A percentile compares a stretch with the other conserved stretches of the same genome.
Evolutionary conservation across 2,329 filamentous ascomycete species (phyloP).

Genomic region (Penicillium sp.): DNA sequence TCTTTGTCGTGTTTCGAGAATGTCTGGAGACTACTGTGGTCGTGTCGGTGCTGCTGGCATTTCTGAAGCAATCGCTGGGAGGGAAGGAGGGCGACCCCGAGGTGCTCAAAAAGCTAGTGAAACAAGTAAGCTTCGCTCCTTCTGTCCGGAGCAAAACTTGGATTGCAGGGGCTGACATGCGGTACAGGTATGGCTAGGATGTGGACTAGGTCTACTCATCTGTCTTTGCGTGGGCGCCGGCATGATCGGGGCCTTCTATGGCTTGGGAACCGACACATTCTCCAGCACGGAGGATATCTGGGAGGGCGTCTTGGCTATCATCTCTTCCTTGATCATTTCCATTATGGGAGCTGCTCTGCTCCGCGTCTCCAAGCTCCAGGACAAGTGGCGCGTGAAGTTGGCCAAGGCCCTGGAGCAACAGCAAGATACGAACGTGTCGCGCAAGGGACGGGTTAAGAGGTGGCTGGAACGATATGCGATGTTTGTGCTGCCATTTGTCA

Average conservation of each 20-base stretch:
- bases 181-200: conserved; percentile 69
- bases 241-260: conserved; percentile 72
- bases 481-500: conserved; percentile 83
- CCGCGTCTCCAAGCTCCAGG: conserved; percentile 76
- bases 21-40: conserved; percentile 80
- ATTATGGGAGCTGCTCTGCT: conserved; percentile 77
- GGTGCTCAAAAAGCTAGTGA: conserved; percentile 66
- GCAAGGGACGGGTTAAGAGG: conserved; percentile 54
- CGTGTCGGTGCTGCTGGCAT: conserved; percentile 80
- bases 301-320: conserved; percentile 72
- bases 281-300: conserved; percentile 69
- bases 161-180: not conserved
- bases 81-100: conserved; percentile 59
- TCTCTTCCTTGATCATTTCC: conserved; percentile 77
- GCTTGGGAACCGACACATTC: conserved; percentile 66
- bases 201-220: conserved; percentile 60
- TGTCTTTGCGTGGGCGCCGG: conserved; percentile 64
- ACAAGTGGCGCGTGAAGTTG: conserved; percentile 82
- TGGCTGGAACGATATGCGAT: conserved; percentile 77
- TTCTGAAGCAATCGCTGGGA: conserved; percentile 76
- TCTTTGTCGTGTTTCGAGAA: conserved; percentile 63
- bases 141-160: not conserved
- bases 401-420: conserved; percentile 59
- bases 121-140: conserved; percentile 47
- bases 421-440: conserved; percentile 36